Evolutionary conservation across 2,329 filamentous ascomycete genomes (phyloP).

Genomic region (Talaromyces verruculosus): DNA sequence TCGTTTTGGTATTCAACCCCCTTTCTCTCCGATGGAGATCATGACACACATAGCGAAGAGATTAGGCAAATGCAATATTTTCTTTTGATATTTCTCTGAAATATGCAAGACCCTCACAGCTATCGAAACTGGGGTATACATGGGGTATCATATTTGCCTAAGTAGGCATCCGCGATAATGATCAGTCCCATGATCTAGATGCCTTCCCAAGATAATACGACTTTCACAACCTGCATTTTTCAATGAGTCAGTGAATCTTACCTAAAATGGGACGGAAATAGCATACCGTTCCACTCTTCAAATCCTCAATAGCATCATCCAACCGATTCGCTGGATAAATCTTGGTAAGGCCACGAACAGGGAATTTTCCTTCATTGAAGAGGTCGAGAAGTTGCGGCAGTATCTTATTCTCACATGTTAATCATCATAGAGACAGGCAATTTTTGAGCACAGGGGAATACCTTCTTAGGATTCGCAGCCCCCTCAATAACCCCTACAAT

Average conservation of each 20-base stretch:
- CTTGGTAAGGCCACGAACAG: slow-evolving; percentile 2
- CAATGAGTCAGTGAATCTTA: neutral
- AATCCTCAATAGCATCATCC: slow-evolving; percentile 13
- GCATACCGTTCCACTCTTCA: slow-evolving; percentile 22
- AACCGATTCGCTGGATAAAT: slow-evolving; percentile 9
- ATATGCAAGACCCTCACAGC: too few species aligned
- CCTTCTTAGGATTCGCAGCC: slow-evolving; percentile 1
- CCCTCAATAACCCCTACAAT: slow-evolving; percentile 6
- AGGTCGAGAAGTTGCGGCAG: neutral
- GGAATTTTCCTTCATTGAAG: slow-evolving; percentile 13
- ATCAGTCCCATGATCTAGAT: neutral
- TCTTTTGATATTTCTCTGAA: too few species aligned
- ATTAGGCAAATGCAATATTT: neutral
- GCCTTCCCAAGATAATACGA: slow-evolving; percentile 3
- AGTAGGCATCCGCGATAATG: neutral
- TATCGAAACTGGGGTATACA: too few species aligned
- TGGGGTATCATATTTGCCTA: neutral
- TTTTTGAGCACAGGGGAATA: neutral
- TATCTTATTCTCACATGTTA: neutral
- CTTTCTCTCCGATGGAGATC: neutral
- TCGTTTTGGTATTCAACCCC: neutral
- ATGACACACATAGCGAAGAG: neutral
- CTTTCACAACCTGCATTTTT: neutral
- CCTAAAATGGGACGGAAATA: neutral
- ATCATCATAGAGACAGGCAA: too few species aligned